Conservation (phyloP, 2,329 filamentous ascomycete genomes). For the Fusarium veterinarium region DNA sequence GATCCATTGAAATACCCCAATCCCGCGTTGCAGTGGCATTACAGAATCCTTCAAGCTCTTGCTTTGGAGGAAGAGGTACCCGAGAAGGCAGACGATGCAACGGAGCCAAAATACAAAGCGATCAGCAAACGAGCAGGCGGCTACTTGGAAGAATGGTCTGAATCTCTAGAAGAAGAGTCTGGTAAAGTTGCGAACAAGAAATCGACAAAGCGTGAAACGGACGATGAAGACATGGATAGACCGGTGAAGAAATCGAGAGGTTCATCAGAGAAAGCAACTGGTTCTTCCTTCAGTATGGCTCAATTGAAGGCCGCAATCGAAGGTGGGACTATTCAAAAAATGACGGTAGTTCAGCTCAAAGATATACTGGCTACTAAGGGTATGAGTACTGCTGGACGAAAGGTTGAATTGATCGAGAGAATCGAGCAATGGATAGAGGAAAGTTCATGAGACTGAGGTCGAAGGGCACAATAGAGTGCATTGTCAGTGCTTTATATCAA, state of each 20-base stretch:
- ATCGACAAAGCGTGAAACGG: conserved; percentile 64
- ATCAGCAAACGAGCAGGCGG: conserved; percentile 89
- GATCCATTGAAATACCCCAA: conserved; percentile 92
- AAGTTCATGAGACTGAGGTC: conserved; percentile 46
- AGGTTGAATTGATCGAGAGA: conserved; percentile 66
- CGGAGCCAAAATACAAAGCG: conserved; percentile 83
- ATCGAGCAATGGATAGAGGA: conserved; percentile 68
- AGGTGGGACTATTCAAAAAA: conserved; percentile 61
- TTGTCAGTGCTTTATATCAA: background rate
- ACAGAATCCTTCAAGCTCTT: conserved; percentile 89
- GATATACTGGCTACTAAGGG: conserved; percentile 61
- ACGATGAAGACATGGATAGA: conserved; percentile 56
- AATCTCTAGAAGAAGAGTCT: conserved; percentile 70
- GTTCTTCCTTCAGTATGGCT: conserved; percentile 54
- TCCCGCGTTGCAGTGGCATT: conserved; percentile 95
- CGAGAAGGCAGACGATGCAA: conserved; percentile 78
- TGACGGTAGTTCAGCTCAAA: conserved; percentile 66
- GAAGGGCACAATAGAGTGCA: background rate
- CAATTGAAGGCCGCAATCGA: conserved; percentile 60
- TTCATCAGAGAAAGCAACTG: conserved; percentile 49
- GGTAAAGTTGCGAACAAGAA: conserved; percentile 51
- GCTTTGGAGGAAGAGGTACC: conserved; percentile 93
- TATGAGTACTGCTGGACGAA: conserved; percentile 62
- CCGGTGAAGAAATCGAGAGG: conserved; percentile 60
- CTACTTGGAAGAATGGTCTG: conserved; percentile 82